Percentiles rank a stretch among this genome's conserved stretches.
phyloP scores from a whole-genome alignment of 2,329 filamentous ascomycete genomes.

The Thielaviopsis punctulata region DNA sequence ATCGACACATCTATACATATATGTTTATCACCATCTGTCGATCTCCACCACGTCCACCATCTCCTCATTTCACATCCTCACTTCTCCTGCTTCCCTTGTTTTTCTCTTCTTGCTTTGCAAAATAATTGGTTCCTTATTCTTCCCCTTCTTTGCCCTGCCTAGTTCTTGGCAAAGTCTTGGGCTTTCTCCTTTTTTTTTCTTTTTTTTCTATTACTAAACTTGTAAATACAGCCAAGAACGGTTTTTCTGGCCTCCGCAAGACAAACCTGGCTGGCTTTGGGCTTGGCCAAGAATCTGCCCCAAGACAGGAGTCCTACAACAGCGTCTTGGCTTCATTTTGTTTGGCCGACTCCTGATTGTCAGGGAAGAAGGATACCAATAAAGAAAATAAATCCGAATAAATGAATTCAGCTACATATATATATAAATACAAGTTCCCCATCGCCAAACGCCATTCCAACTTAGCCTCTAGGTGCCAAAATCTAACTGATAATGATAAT shows the following conservation, averaged over 20 bases:
- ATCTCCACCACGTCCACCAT: neutral
- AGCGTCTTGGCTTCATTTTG: neutral
- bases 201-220: neutral
- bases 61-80: neutral
- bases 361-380: neutral
- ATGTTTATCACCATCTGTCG: neutral
- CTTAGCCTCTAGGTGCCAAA: neutral
- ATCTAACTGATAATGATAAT: neutral
- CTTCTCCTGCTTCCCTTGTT: too few relatives aligned
- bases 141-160: neutral
- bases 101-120: too few relatives aligned
- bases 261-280: too few relatives aligned
- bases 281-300: neutral
- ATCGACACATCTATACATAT: too few relatives aligned
- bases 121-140: too few relatives aligned
- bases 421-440: neutral
- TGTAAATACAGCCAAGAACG: neutral
- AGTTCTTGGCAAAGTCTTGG: neutral
- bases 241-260: neutral
- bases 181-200: neutral
- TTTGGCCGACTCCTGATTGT: neutral
- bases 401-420: neutral
- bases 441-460: neutral
- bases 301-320: neutral
- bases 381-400: neutral